Evolutionary conservation across 495 filamentous ascomycete genomes (phyloP), one percentile per base, ranked within the genome.

Genomic region (Podospora appendiculata): DNA sequence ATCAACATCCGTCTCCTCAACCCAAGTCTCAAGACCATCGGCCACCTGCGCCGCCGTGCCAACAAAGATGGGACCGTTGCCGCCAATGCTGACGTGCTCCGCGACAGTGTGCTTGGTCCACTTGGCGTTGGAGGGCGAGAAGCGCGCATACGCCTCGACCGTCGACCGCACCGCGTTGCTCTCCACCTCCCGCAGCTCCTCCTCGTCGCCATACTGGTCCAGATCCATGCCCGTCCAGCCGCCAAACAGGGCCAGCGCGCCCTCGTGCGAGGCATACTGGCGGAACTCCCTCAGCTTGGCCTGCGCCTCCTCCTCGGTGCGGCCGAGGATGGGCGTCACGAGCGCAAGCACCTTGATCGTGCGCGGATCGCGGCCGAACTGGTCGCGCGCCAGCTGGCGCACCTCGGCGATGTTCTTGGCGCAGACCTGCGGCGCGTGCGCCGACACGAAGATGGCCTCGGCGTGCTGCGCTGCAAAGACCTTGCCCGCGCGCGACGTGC

Each of bases 41-140:
- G 76, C 77, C 0, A 80, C 74, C 25, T 68, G 70, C 39, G 57
- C 65, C 0, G 75, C 58, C 32, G 72, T 71, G 0, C 76, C 76
- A 1, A 79, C 69, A 9, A 72, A 60, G 4, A 78, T 66, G 0
- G 79, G 74, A 0, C 80, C 79, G 43, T 69, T 68, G 25, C 82
- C 81, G 13, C 83, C 82, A 33, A 85, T 70, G 32, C 73, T 74
- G 47, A 83, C 70, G 54, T 79, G 75, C 63, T 83, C 72, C 0
- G 77, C 82, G 2, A 87, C 70, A 0, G 79, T 81, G 12, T 70
- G 57, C 64, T 82, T 83, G 4, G 82, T 86, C 83, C 83, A 87
- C 69, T 81, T 83, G 11, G 66, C 58, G 4, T 71, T 76, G 3
- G 54, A 58, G 0, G 68, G 63, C 14, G 66, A 58, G 51, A 68